A percentile compares a stretch with the other conserved stretches of the same genome.
Evolutionary conservation across 345 rosid genomes (phyloP).

Genomic region (Populus tremula): DNA sequence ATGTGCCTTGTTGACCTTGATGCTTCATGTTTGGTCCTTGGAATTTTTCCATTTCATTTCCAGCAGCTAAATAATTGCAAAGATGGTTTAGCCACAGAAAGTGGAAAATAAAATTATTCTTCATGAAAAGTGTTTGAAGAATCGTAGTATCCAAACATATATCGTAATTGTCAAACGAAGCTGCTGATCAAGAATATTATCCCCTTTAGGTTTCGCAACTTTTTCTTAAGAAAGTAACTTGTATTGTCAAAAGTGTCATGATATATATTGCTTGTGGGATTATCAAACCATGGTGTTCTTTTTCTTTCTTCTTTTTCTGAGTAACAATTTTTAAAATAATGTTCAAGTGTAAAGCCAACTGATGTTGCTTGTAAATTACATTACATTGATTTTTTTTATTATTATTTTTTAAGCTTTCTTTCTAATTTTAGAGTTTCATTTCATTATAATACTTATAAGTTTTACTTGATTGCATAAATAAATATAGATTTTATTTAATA

Average conservation of each 20-base stretch:
- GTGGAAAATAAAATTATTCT: too few relatives aligned
- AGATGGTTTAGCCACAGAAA: too few relatives aligned
- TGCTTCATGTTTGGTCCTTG: too few relatives aligned
- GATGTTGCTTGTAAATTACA: too few relatives aligned
- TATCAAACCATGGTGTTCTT: constrained; percentile 6
- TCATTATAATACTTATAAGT: neutral
- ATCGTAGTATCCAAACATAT: neutral
- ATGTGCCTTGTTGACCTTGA: too few relatives aligned
- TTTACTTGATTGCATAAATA: neutral
- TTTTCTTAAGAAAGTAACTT: neutral
- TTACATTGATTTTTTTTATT: too few relatives aligned
- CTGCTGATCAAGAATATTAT: constrained; percentile 1
- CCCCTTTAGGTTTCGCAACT: neutral
- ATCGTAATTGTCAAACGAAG: neutral
- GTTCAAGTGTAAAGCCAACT: neutral
- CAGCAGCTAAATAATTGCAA: too few relatives aligned
- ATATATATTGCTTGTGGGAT: neutral
- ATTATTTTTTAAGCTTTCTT: too few relatives aligned
- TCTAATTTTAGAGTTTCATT: too few relatives aligned
- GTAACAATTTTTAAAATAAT: neutral
- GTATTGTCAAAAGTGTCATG: neutral
- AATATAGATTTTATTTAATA: too few relatives aligned
- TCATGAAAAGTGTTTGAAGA: neutral
- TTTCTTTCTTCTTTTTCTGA: neutral
- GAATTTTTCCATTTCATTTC: too few relatives aligned